A percentile compares a stretch with the other conserved stretches of the same genome.
Conservation (phyloP, 2,329 filamentous ascomycete species). For the Dothistroma pini region DNA sequence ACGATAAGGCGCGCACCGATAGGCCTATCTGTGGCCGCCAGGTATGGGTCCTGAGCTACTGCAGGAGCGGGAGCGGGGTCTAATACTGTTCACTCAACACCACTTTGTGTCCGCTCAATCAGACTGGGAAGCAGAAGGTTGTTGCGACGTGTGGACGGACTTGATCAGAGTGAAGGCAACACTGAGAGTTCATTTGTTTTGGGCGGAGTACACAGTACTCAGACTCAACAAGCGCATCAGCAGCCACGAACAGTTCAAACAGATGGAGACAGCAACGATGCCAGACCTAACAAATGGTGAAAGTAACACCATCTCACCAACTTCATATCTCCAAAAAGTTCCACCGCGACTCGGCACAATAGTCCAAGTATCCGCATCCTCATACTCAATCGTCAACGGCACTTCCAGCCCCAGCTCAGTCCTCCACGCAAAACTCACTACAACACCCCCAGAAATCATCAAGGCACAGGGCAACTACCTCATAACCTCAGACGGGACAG, state of each 20-base stretch:
- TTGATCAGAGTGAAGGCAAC: background rate
- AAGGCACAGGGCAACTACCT: constrained; percentile 50
- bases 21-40: background rate
- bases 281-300: background rate
- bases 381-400: background rate
- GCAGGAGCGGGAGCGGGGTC: background rate
- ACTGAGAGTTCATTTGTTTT: too few relatives aligned
- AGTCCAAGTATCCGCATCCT: constrained; percentile 11
- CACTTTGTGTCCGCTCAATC: background rate
- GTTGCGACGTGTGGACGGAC: background rate
- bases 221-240: background rate
- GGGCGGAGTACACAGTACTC: too few relatives aligned
- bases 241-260: background rate
- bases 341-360: constrained; percentile 12
- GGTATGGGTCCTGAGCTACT: background rate
- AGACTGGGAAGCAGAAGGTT: background rate
- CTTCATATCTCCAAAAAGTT: background rate
- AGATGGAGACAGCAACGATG: background rate
- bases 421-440: constrained; percentile 49
- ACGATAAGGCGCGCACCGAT: background rate
- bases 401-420: constrained; percentile 30
- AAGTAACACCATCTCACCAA: background rate
- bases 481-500: constrained; percentile 49
- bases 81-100: background rate
- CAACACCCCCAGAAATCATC: constrained; percentile 43